Evolutionary conservation across 768 basidiomycete species (phyloP).

Genomic region (Tulasnella calospora): DNA sequence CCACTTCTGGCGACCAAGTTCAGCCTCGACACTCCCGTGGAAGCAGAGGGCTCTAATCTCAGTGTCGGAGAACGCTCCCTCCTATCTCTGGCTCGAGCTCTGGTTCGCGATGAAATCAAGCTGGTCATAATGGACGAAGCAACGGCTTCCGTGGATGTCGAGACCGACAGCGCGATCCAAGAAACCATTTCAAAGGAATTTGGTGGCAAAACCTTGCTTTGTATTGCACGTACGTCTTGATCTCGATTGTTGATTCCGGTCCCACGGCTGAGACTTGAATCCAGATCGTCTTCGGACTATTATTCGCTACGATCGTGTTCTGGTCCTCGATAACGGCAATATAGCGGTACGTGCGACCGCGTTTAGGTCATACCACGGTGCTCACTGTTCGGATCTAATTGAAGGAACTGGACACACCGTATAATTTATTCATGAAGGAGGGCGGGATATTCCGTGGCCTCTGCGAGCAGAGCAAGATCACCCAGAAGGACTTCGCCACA

Average conservation of each 20-base stretch:
- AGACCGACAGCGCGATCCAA: constrained; percentile 33
- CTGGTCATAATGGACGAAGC: constrained; percentile 35
- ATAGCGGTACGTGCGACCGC: constrained; percentile 34
- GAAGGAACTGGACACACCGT: constrained; percentile 52
- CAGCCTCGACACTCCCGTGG: constrained; percentile 41
- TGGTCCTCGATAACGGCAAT: constrained; percentile 56
- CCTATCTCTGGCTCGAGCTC: constrained; percentile 27
- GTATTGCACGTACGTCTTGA: constrained; percentile 26
- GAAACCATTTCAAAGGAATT: constrained; percentile 37
- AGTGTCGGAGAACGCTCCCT: constrained; percentile 37
- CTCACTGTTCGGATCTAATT: constrained; percentile 14
- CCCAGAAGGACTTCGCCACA: constrained; percentile 34
- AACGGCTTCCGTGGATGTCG: constrained; percentile 35
- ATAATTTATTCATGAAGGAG: constrained; percentile 42
- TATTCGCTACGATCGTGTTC: constrained; percentile 46
- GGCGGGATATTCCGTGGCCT: constrained; percentile 43
- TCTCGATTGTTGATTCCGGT: neutral
- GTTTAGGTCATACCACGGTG: constrained; percentile 13
- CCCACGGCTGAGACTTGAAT: neutral
- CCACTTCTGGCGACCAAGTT: constrained; percentile 33
- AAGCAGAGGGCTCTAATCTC: constrained; percentile 43
- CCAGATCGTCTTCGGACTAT: constrained; percentile 30
- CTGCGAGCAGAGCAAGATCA: constrained; percentile 39
- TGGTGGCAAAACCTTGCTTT: constrained; percentile 29
- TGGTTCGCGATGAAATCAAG: constrained; percentile 38